Evolutionary conservation across 257 asterid genomes (phyloP).

Genomic region (Apocynum venetum): DNA sequence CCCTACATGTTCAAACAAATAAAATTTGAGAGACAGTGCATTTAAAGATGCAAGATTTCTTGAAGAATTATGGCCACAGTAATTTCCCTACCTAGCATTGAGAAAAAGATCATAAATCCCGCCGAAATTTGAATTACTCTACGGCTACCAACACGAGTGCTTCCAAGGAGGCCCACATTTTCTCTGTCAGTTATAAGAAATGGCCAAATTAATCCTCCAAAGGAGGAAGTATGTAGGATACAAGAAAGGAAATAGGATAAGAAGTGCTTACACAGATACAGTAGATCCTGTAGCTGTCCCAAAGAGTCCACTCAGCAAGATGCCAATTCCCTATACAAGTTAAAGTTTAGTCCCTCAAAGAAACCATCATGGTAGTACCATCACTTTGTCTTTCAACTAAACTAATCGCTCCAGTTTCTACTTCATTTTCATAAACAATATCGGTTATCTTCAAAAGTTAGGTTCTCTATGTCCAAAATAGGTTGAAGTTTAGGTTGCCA

Average conservation of each 20-base stretch:
- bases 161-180: constrained; percentile 95
- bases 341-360: not conserved
- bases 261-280: constrained; percentile 71
- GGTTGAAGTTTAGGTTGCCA: not conserved
- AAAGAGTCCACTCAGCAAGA: constrained; percentile 74
- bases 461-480: not conserved
- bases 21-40: constrained; percentile 4
- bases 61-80: not conserved
- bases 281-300: constrained; percentile 89
- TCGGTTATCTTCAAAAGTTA: too few species aligned
- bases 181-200: constrained; percentile 43
- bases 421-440: not conserved
- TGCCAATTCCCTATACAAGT: constrained; percentile 70
- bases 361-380: not conserved
- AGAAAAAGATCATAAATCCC: constrained; percentile 95
- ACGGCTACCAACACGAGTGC: constrained; percentile 96
- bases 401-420: not conserved
- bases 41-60: not conserved
- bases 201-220: not conserved
- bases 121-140: constrained; percentile 90
- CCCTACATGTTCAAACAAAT: constrained; percentile 39
- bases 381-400: too few species aligned
- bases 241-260: not conserved
- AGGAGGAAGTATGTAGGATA: not conserved
- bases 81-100: constrained; percentile 51